Evolutionary conservation across 441 rosid genomes (phyloP).

Genomic region (Jatropha multifida): DNA sequence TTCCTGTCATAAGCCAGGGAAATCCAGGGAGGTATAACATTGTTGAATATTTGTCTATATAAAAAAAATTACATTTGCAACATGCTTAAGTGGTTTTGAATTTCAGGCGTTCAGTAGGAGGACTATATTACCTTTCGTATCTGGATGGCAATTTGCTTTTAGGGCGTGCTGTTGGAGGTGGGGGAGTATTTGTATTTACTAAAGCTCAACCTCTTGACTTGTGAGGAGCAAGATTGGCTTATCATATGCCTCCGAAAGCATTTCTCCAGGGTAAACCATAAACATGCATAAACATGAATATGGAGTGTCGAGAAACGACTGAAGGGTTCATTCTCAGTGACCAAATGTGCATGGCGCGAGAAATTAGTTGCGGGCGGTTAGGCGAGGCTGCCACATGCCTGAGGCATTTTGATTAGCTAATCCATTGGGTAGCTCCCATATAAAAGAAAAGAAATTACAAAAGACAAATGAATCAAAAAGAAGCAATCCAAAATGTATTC

Average conservation of each 20-base stretch:
- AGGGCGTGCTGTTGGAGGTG: slow-evolving; percentile 93
- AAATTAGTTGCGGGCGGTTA: background rate
- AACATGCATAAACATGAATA: background rate
- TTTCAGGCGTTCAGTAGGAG: slow-evolving; percentile 76
- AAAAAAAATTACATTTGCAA: background rate
- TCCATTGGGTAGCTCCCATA: background rate
- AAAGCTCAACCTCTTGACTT: slow-evolving; percentile 71
- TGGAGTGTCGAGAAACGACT: background rate
- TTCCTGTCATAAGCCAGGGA: slow-evolving; percentile 57
- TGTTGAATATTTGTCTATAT: background rate
- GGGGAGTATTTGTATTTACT: slow-evolving; percentile 86
- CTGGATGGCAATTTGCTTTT: slow-evolving; percentile 77
- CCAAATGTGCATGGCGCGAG: background rate
- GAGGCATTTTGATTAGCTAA: background rate
- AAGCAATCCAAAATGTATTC: background rate
- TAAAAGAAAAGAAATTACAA: background rate
- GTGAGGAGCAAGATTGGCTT: slow-evolving; percentile 29
- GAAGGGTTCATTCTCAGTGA: background rate
- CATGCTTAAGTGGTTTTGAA: slow-evolving; percentile 14
- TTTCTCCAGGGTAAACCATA: background rate
- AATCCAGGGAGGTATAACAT: slow-evolving; percentile 54
- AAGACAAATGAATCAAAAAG: background rate
- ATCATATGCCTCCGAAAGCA: background rate
- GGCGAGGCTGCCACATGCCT: background rate
- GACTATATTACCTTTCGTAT: slow-evolving; percentile 85